Evolutionary conservation across 2,329 filamentous ascomycete genomes (phyloP).

Genomic region (Tolypocladium capitatum): DNA sequence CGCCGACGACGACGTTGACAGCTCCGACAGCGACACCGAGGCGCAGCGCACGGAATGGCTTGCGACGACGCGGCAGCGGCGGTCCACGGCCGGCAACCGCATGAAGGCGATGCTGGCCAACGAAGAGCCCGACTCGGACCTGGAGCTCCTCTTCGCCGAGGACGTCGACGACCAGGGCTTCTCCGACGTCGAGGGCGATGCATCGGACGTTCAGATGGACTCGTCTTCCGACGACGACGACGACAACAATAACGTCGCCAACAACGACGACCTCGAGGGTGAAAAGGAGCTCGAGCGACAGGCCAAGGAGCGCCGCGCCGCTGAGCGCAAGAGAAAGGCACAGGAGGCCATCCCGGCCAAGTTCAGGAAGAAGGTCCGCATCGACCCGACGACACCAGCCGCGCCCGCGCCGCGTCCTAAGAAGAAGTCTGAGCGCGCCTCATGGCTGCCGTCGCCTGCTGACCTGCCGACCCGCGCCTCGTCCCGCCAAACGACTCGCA

Average conservation of each 20-base stretch:
- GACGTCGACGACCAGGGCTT: conserved; percentile 58
- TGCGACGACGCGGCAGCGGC: conserved; percentile 58
- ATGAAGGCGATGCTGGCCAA: conserved; percentile 67
- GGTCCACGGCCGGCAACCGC: conserved; percentile 72
- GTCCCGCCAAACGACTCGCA: conserved; percentile 41
- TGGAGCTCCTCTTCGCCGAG: conserved; percentile 66
- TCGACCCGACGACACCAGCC: conserved; percentile 37
- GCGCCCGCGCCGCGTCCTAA: conserved; percentile 36
- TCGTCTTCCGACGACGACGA: conserved; percentile 74
- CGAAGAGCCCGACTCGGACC: conserved; percentile 54
- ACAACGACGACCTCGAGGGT: conserved; percentile 60
- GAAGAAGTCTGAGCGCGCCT: conserved; percentile 47
- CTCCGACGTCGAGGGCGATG: conserved; percentile 52
- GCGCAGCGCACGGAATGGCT: conserved; percentile 48
- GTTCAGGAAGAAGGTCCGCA: conserved; percentile 64
- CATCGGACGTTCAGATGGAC: conserved; percentile 72
- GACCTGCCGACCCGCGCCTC: conserved; percentile 47
- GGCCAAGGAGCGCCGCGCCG: conserved; percentile 53
- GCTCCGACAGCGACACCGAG: conserved; percentile 21
- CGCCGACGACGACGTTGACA: conserved; percentile 12
- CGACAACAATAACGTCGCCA: conserved; percentile 53
- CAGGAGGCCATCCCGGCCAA: conserved; percentile 59
- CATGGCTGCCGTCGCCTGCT: conserved; percentile 41
- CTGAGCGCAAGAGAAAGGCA: conserved; percentile 67
- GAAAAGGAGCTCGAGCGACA: conserved; percentile 75